Evolutionary conservation across 164 flowering plant genomes (phyloP), one percentile per base, ranked within the genome.

Genomic region (grape (Vitis vinifera)): DNA sequence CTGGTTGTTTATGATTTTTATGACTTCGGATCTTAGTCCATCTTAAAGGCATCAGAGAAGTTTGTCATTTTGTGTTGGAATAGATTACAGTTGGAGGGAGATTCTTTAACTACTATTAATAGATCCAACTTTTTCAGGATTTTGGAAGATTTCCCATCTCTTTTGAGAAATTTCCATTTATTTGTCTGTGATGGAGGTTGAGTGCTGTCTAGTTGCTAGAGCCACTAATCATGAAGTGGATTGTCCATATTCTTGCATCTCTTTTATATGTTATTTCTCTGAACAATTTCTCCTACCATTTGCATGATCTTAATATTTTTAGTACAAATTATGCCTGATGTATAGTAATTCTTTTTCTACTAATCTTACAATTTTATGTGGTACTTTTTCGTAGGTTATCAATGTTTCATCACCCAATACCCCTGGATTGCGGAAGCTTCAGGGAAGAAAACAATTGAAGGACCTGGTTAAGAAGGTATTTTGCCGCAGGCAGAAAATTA

Each of bases 381-480:
- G 53, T 47, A 11, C 27, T 49, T 13, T 53, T 70, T 13, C 70
- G 19, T 78, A 96, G 99, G 99, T 96, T 58, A 89, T 93, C 66
- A 96, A 93, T 81, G 84, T 96, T 76, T 96, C 99, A 69, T 93
- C 99, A 19, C 99, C 99, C 48, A 93, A 96, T 77, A 96, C 99
- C 71, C 97, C 99, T 59, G 99, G 99, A 47, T 71, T 96, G 73
- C 97, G 98, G 37, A 93, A 84, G 84, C 97, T 96, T 79, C 98
- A 96, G 66, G 99, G 97, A 65, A 84, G 98, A 76, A 93, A 93
- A 68, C 94, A 96, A 75, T 84, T 96, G 70, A 96, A 93, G 80
- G 97, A 96, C 80, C 92, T 96, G 49, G 91, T 93, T 19, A 92
- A 91, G 81, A 93, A 91, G 97, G 98, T 96, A 59, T 67, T 48